A percentile compares a stretch with the other conserved stretches of the same genome.
These are phyloP conservation scores for Leccinum longicurvipes DNA, from an alignment of 768 basidiomycete genomes.

Conservation along the genomic window DNA sequence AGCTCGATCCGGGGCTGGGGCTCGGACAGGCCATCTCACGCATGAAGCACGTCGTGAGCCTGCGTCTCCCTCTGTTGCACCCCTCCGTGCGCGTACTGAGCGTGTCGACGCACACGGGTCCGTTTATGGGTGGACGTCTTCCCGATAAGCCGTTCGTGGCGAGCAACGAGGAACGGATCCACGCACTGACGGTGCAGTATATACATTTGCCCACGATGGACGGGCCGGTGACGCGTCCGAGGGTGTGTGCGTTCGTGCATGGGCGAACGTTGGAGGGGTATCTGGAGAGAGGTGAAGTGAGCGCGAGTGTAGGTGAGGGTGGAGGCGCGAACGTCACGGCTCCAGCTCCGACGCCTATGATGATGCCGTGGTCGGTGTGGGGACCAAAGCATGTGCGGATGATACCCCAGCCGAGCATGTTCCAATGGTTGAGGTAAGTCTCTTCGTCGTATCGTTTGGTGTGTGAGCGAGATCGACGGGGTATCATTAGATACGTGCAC, in stretches of 20 bases:
- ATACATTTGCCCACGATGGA: background rate
- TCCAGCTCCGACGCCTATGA: background rate
- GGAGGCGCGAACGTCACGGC: too few relatives aligned
- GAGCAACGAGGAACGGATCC: conserved; percentile 21
- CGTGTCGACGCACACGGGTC: conserved; percentile 33
- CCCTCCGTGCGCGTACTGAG: conserved; percentile 11
- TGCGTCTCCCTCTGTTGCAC: conserved; percentile 12
- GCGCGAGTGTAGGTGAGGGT: background rate
- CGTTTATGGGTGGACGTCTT: conserved; percentile 28
- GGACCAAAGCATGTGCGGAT: conserved; percentile 35
- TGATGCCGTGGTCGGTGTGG: conserved; percentile 39
- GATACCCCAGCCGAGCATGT: conserved; percentile 25
- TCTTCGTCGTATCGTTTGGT: background rate
- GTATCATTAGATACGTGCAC: conserved; percentile 38
- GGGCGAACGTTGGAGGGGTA: conserved; percentile 28
- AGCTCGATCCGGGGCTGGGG: background rate
- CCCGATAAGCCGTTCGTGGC: conserved; percentile 25
- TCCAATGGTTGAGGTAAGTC: conserved; percentile 39
- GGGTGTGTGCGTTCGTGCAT: conserved; percentile 32
- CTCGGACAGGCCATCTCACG: background rate
- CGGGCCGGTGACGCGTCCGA: conserved; percentile 7
- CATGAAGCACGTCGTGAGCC: conserved; percentile 19
- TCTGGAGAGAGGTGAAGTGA: conserved; percentile 2
- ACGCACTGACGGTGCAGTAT: conserved; percentile 27
- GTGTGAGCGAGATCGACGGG: background rate